Conservation (phyloP, 164 flowering plant genomes). For the Macadamia integrifolia region DNA sequence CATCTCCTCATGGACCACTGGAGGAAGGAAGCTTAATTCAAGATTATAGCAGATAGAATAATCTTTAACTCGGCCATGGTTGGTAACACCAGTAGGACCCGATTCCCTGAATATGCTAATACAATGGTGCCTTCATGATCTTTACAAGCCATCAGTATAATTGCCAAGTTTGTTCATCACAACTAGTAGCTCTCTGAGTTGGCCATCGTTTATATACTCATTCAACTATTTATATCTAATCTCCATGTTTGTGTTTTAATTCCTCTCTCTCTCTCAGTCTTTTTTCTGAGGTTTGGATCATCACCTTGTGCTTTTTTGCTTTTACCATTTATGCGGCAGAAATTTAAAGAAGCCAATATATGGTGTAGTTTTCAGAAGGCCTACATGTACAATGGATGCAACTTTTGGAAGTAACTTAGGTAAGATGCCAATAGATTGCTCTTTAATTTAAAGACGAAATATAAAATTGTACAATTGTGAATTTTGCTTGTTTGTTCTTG, state of each 20-base stretch:
- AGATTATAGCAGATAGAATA: no score
- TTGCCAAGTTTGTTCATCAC: no score
- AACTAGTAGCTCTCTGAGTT: no score
- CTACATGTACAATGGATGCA: constrained; percentile 29
- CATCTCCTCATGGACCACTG: no score
- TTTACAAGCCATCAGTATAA: no score
- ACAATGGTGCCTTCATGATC: no score
- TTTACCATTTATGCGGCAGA: constrained; percentile 4
- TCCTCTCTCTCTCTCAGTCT: background rate
- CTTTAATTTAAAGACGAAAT: background rate
- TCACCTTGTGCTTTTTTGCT: background rate
- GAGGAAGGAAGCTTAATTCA: no score
- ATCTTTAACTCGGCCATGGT: no score
- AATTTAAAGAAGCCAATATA: constrained; percentile 9
- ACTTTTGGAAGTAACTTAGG: constrained; percentile 26
- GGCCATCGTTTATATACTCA: background rate
- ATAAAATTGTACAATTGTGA: background rate
- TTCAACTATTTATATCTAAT: no score
- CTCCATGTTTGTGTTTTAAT: background rate
- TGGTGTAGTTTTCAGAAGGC: constrained; percentile 8
- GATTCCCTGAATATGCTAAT: no score
- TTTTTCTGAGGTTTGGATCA: background rate
- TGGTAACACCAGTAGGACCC: no score
- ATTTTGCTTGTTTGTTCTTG: no score
- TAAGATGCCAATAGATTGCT: background rate